phyloP scores from a whole-genome alignment of 176 grass and related monocot species.

The Hyparrhenia diplandra region DNA sequence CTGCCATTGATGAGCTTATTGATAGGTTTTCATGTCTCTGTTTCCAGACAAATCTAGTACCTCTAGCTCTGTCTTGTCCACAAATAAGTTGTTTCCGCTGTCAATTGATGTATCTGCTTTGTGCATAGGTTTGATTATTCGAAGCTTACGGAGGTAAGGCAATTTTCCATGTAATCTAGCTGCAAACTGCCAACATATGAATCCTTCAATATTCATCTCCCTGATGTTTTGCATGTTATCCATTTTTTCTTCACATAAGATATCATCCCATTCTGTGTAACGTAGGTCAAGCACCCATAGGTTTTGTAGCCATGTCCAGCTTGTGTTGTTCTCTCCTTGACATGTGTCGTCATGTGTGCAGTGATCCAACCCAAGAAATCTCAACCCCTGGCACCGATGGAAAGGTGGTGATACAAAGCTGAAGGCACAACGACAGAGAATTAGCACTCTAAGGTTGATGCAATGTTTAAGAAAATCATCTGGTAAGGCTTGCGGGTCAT shows the following conservation, averaged over 20 bases:
- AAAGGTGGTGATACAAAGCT: constrained; percentile 19
- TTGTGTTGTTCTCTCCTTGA: neutral
- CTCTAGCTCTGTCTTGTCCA: neutral
- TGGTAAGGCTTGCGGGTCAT: too few relatives aligned
- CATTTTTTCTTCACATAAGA: neutral
- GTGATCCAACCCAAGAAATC: neutral
- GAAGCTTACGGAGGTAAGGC: neutral
- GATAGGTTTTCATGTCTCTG: neutral
- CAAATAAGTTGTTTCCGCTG: neutral
- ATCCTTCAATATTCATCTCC: neutral
- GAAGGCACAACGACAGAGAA: neutral
- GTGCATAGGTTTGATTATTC: neutral
- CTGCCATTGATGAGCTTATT: neutral
- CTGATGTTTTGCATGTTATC: neutral
- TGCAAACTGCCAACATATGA: neutral
- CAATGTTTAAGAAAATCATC: too few relatives aligned
- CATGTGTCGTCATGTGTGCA: neutral
- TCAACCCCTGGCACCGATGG: accelerated
- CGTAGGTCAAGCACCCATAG: neutral
- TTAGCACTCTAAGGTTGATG: neutral
- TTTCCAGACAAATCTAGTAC: neutral
- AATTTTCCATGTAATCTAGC: neutral
- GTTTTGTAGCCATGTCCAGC: too few relatives aligned
- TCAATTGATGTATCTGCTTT: neutral
- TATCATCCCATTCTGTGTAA: neutral